Conservation (phyloP, 2,329 filamentous ascomycete genomes). For the Catunica adiposa region DNA sequence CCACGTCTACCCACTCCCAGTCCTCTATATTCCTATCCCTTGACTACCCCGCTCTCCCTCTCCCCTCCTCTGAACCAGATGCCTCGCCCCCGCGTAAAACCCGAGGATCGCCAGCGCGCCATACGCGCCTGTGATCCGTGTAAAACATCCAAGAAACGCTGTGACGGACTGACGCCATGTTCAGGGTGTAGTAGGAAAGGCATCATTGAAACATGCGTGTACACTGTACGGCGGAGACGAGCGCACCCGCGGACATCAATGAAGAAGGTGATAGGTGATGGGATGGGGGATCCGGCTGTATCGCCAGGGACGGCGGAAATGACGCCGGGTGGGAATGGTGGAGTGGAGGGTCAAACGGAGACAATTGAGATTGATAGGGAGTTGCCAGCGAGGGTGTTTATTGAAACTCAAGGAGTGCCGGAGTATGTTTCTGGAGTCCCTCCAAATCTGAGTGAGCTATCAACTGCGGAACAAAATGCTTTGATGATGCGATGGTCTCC, state of each 20-base stretch:
- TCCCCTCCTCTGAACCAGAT: too few species aligned
- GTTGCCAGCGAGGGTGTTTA: too few species aligned
- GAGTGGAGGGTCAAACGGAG: not conserved
- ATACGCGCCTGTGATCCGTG: constrained; percentile 21
- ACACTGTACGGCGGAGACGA: not conserved
- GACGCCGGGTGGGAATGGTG: not conserved
- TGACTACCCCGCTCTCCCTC: too few species aligned
- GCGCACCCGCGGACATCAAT: constrained; percentile 1
- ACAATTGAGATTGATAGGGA: not conserved
- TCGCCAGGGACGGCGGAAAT: not conserved
- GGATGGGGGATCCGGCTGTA: too few species aligned
- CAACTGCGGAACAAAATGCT: not conserved
- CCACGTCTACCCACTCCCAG: too few species aligned
- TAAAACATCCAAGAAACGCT: constrained; percentile 16
- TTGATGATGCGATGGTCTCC: not conserved
- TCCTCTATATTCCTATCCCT: too few species aligned
- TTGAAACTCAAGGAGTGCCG: too few species aligned
- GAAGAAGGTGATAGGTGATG: too few species aligned
- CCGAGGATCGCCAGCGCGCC: constrained; percentile 31
- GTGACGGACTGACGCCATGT: constrained; percentile 14
- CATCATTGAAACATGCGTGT: constrained; percentile 5
- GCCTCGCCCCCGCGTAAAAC: constrained; percentile 35
- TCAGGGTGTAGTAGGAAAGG: constrained; percentile 13
- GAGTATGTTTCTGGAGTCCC: too few species aligned
- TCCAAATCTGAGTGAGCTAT: not conserved